A percentile compares a stretch with the other conserved stretches of the same genome.
Evolutionary conservation across 176 grass and related monocot species (phyloP).

Genomic region (Cenchrus fungigraminus): DNA sequence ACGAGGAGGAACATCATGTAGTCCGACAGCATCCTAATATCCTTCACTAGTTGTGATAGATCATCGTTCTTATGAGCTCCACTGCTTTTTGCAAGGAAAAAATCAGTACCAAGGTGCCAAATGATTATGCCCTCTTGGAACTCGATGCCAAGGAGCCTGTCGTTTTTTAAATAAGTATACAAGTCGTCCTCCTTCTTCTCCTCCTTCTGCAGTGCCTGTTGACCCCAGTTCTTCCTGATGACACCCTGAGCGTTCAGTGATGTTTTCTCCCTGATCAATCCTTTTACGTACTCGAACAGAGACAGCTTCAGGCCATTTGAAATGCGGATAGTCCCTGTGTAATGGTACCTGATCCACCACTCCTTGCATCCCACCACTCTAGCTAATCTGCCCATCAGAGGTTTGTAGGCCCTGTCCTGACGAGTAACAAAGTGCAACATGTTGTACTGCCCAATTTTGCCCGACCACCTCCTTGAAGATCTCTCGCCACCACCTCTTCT

Average conservation of each 20-base stretch:
- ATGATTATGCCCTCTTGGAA: constrained; percentile 27
- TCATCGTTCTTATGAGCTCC: no score
- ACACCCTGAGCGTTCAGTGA: constrained; percentile 17
- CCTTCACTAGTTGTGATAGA: not conserved
- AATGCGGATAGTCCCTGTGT: not conserved
- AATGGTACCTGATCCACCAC: not conserved
- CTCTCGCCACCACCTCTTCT: not conserved
- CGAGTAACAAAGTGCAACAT: constrained; percentile 31
- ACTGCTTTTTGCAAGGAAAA: not conserved
- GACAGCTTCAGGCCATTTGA: not conserved
- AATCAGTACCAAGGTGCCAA: constrained; percentile 15
- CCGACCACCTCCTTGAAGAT: constrained; percentile 40
- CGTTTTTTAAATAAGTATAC: rapidly evolving
- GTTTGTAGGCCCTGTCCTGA: not conserved
- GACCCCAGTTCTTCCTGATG: constrained; percentile 13
- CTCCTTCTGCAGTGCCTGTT: rapidly evolving
- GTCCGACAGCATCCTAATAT: constrained; percentile 2
- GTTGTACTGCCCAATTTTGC: constrained; percentile 50
- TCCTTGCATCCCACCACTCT: not conserved
- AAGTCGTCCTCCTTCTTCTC: not conserved
- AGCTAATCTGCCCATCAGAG: not conserved
- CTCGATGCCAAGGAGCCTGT: not conserved
- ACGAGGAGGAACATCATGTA: constrained; percentile 29
- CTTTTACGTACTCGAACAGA: not conserved
- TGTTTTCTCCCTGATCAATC: rapidly evolving